phyloP scores from a whole-genome alignment of 306 rosid genomes.

The Malus domestica region ASM211411v1 NC_041791.1:34652001-34652500 shows the following conservation, averaged over 20 bases:
- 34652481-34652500: constrained; percentile 99
- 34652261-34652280: neutral
- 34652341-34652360: neutral
- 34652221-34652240: neutral
- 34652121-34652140: neutral
- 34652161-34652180: neutral
- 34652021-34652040: constrained; percentile 96
- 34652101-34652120: constrained; percentile 1
- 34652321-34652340: constrained; percentile 1
- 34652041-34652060: constrained; percentile 62
- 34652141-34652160: neutral
- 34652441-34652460: constrained; percentile 96
- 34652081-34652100: neutral
- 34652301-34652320: neutral
- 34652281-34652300: neutral
- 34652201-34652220: neutral
- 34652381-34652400: constrained; percentile 16
- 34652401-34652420: constrained; percentile 99
- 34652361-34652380: constrained; percentile 5
- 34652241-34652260: neutral
- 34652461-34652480: constrained; percentile 97
- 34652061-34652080: constrained; percentile 5
- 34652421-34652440: constrained; percentile 81
- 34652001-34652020: constrained; percentile 87
- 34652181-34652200: neutral